Conservation (phyloP, 257 asterid species). For the Verbena officinalis region DNA sequence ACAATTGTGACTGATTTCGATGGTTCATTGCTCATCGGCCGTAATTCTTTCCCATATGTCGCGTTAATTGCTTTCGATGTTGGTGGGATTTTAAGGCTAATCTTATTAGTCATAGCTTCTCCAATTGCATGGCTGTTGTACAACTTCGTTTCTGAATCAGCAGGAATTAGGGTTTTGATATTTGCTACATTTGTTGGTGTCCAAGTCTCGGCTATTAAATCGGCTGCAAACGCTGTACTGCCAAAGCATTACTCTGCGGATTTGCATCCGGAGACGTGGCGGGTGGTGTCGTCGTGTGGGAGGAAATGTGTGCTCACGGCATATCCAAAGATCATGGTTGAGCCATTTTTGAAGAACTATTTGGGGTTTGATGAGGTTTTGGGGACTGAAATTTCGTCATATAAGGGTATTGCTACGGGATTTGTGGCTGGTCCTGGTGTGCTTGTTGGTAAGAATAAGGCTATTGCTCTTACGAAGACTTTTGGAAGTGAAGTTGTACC, state of each 20-base stretch:
- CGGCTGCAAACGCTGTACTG: constrained; percentile 32
- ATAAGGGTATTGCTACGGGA: constrained; percentile 43
- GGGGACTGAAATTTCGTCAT: constrained; percentile 42
- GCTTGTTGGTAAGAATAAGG: constrained; percentile 39
- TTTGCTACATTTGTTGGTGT: constrained; percentile 36
- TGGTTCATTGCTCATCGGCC: constrained; percentile 21
- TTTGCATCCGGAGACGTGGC: constrained; percentile 40
- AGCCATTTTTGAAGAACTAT: constrained; percentile 34
- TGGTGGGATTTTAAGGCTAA: constrained; percentile 31
- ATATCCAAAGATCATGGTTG: constrained; percentile 39
- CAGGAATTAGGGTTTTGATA: constrained; percentile 25
- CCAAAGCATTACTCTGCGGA: constrained; percentile 36
- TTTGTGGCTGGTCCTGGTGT: constrained; percentile 30
- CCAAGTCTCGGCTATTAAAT: constrained; percentile 30
- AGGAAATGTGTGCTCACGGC: constrained; percentile 38
- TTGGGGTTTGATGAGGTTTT: constrained; percentile 33
- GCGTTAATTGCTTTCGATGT: constrained; percentile 37
- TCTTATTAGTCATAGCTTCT: constrained; percentile 23
- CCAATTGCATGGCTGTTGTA: constrained; percentile 26
- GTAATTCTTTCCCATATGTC: constrained; percentile 31
- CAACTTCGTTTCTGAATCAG: constrained; percentile 29
- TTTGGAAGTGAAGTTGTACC: constrained; percentile 23
- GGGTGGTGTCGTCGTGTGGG: constrained; percentile 35
- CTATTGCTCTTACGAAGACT: constrained; percentile 24
- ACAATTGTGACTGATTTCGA: constrained; percentile 29